A percentile compares a stretch with the other conserved stretches of the same genome.
Evolutionary conservation across 2,329 filamentous ascomycete species (phyloP).

Genomic region (Parasarocladium wereldwijsianum): DNA sequence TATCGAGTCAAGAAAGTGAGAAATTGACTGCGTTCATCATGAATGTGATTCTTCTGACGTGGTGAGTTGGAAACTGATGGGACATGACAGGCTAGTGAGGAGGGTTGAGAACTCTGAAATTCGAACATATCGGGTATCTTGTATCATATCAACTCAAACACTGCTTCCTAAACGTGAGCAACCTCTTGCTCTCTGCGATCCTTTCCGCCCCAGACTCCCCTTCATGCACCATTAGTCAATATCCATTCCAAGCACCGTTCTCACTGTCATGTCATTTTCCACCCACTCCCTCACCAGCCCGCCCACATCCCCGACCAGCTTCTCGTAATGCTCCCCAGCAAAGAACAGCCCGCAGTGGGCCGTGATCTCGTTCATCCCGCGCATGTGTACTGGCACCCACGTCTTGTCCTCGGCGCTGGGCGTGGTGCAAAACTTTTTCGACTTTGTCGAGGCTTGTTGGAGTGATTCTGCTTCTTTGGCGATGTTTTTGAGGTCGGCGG

Average conservation of each 20-base stretch:
- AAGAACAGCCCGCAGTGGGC: conserved; percentile 78
- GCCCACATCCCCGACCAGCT: conserved; percentile 61
- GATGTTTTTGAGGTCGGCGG: too few relatives aligned
- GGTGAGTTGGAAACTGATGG: too few relatives aligned
- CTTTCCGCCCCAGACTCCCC: too few relatives aligned
- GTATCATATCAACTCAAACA: too few relatives aligned
- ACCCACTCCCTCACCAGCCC: conserved; percentile 56
- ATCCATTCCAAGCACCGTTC: conserved; percentile 18
- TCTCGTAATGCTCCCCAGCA: conserved; percentile 56
- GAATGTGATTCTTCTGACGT: too few relatives aligned
- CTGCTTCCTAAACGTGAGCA: too few relatives aligned
- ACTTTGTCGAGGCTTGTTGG: conserved; percentile 10
- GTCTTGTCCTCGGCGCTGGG: conserved; percentile 52
- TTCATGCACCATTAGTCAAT: conserved; percentile 3
- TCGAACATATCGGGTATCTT: too few relatives aligned
- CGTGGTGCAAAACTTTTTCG: conserved; percentile 60
- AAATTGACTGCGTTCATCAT: too few relatives aligned
- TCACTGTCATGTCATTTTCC: conserved; percentile 38
- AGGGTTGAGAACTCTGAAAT: too few relatives aligned
- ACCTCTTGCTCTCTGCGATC: too few relatives aligned
- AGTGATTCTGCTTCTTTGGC: conserved; percentile 3
- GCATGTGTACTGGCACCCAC: conserved; percentile 73
- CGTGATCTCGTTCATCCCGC: conserved; percentile 68
- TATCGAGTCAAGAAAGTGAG: too few relatives aligned
- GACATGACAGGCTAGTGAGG: too few relatives aligned